phyloP scores from a whole-genome alignment of 2,329 filamentous ascomycete species.

The Diaporthe sp. region DNA sequence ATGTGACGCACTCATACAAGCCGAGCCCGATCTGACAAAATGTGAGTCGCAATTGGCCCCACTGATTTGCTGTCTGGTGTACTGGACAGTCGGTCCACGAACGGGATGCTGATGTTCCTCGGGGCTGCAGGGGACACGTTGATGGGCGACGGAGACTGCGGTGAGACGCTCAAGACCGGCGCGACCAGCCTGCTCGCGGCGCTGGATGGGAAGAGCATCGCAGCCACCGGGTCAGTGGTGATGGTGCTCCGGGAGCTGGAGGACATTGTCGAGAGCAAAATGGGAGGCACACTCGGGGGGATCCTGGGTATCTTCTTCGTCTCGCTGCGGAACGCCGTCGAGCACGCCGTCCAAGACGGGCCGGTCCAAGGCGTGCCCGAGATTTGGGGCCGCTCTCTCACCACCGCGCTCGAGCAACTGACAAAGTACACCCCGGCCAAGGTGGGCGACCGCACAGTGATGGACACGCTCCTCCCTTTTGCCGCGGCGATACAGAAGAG shows the following conservation, averaged over 20 bases:
- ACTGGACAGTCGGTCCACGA: slow-evolving; percentile 57
- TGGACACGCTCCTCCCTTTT: slow-evolving; percentile 69
- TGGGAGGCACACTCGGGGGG: slow-evolving; percentile 66
- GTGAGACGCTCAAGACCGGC: slow-evolving; percentile 70
- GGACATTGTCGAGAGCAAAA: slow-evolving; percentile 67
- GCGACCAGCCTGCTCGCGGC: slow-evolving; percentile 62
- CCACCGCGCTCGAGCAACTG: slow-evolving; percentile 60
- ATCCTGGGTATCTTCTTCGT: slow-evolving; percentile 69
- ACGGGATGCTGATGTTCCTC: background rate
- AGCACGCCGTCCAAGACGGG: slow-evolving; percentile 40
- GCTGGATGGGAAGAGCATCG: slow-evolving; percentile 51
- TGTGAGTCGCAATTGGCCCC: slow-evolving; percentile 51
- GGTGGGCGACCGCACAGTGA: slow-evolving; percentile 68
- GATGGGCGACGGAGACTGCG: slow-evolving; percentile 70
- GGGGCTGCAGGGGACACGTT: slow-evolving; percentile 34
- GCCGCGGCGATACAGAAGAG: slow-evolving; percentile 60
- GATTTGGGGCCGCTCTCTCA: slow-evolving; percentile 59
- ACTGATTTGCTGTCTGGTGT: slow-evolving; percentile 69
- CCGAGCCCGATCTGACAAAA: slow-evolving; percentile 72
- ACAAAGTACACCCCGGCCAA: slow-evolving; percentile 66
- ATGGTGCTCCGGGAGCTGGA: slow-evolving; percentile 62
- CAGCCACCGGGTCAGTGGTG: slow-evolving; percentile 60
- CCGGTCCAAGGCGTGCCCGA: slow-evolving; percentile 49
- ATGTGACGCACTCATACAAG: slow-evolving; percentile 65
- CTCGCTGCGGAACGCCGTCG: slow-evolving; percentile 56